These are phyloP conservation scores for Boletus semigastroideus DNA, from an alignment of 1,284 basidiomycete species.

Conservation along the genomic window DNA sequence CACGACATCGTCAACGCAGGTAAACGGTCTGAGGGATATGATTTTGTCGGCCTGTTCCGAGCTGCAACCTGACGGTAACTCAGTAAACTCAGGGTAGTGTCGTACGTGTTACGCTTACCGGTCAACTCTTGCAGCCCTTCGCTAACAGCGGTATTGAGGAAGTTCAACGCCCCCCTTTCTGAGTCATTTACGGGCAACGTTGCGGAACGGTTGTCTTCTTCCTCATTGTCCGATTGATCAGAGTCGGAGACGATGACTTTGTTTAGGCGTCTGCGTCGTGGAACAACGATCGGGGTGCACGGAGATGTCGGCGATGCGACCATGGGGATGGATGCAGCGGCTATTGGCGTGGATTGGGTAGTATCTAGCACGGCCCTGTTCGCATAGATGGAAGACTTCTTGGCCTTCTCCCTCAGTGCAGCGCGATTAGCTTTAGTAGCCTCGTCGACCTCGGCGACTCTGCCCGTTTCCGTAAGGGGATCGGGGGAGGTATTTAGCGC, in stretches of 20 bases:
- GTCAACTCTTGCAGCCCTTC: constrained; percentile 88
- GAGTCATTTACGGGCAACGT: constrained; percentile 18
- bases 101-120: constrained; percentile 49
- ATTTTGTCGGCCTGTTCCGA: constrained; percentile 82
- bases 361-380: constrained; percentile 54
- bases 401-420: constrained; percentile 67
- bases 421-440: constrained; percentile 61
- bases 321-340: constrained; percentile 20
- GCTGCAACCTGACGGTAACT: constrained; percentile 65
- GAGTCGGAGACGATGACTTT: constrained; percentile 68
- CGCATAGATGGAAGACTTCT: constrained; percentile 75
- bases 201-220: constrained; percentile 30
- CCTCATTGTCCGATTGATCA: constrained; percentile 49
- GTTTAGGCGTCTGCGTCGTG: constrained; percentile 51
- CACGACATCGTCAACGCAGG: constrained; percentile 75
- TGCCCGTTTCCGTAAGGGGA: constrained; percentile 45
- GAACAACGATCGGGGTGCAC: constrained; percentile 41
- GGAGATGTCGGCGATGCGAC: constrained; percentile 43
- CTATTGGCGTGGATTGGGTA: constrained; percentile 28
- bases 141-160: constrained; percentile 78
- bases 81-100: constrained; percentile 10
- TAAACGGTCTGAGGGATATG: constrained; percentile 80
- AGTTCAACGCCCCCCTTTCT: constrained; percentile 65
- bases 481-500: constrained; percentile 28
- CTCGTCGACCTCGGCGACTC: constrained; percentile 69